phyloP scores from a whole-genome alignment of 148 eudicot species.

The Vaccinium vitisidaea region DNA sequence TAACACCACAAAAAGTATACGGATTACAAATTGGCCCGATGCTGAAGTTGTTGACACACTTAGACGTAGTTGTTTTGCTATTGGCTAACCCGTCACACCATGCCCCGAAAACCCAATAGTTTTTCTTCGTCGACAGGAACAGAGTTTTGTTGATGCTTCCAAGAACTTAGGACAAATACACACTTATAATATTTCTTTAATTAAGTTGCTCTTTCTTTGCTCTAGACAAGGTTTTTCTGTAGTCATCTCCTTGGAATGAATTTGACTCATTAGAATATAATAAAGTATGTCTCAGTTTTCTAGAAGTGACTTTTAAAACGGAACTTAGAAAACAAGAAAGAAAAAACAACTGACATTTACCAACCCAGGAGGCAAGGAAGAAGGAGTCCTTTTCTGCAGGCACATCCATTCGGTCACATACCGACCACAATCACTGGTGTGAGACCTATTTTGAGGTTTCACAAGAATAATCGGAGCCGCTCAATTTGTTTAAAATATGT shows the following conservation, averaged over 20 bases:
- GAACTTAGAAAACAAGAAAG: not conserved
- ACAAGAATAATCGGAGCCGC: too few relatives aligned
- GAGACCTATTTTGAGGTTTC: too few relatives aligned
- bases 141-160: not conserved
- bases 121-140: not conserved
- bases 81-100: too few relatives aligned
- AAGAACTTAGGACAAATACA: not conserved
- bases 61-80: too few relatives aligned
- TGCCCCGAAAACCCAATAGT: not conserved
- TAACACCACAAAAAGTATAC: too few relatives aligned
- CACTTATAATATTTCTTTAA: not conserved
- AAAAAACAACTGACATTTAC: not conserved
- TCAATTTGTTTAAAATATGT: too few relatives aligned
- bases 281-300: not conserved
- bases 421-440: too few relatives aligned
- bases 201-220: not conserved
- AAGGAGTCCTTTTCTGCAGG: too few relatives aligned
- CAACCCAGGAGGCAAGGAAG: not conserved
- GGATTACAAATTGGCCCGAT: too few relatives aligned
- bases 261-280: not conserved
- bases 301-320: not conserved
- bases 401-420: too few relatives aligned
- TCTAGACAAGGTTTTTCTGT: not conserved
- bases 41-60: too few relatives aligned
- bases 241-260: not conserved